A percentile compares a stretch with the other conserved stretches of the same genome.
Evolutionary conservation across 176 grass and related monocot genomes (phyloP).

Genomic region (Chloris gayana): DNA sequence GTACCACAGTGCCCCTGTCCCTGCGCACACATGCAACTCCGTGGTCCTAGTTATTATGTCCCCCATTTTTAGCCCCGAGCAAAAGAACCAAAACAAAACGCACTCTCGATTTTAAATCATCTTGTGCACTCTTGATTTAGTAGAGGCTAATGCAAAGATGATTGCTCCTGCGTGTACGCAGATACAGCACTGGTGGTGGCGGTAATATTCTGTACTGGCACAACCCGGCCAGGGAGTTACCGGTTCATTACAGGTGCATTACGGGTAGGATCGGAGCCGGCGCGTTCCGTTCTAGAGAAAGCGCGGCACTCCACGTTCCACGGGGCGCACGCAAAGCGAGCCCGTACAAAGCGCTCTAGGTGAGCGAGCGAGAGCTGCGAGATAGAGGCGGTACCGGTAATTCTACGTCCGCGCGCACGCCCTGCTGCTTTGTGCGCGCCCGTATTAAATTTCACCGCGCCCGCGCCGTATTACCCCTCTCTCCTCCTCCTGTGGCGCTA

Average conservation of each 20-base stretch:
- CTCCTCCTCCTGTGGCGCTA: background rate
- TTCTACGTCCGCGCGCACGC: background rate
- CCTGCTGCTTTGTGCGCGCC: constrained; percentile 23
- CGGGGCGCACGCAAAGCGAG: constrained; percentile 17
- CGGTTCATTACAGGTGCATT: background rate
- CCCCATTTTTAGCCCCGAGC: constrained; percentile 20
- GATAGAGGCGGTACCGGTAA: constrained; percentile 5
- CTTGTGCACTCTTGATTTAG: no score
- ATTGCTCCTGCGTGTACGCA: no score
- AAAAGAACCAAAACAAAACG: background rate
- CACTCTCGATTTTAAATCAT: background rate
- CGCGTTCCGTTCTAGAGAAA: background rate
- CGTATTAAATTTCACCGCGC: constrained; percentile 26
- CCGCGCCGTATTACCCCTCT: background rate
- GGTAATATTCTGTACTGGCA: background rate
- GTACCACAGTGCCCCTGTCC: constrained; percentile 31
- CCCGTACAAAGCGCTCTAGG: constrained; percentile 21
- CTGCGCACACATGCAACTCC: constrained; percentile 49
- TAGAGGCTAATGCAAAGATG: no score
- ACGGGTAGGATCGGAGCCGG: background rate
- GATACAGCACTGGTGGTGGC: background rate
- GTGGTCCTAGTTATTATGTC: constrained; percentile 14
- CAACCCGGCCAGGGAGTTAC: background rate
- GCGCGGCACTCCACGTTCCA: background rate
- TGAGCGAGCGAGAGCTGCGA: background rate